These are phyloP conservation scores for Polygonum aviculare DNA, from an alignment of 148 eudicot genomes.

Conservation along the genomic window DNA sequence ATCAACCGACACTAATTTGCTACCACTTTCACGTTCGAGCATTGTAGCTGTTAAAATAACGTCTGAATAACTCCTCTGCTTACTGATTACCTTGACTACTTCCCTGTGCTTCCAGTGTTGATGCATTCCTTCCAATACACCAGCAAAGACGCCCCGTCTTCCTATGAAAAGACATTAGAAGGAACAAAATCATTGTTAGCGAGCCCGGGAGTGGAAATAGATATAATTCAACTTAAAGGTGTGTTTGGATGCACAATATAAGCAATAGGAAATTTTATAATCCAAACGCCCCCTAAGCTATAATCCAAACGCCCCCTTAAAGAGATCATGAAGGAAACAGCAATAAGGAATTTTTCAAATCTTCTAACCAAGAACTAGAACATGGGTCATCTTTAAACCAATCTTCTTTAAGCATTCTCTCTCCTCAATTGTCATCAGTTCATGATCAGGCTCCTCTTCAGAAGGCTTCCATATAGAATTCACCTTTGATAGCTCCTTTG, in stretches of 20 bases:
- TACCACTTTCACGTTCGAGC: constrained; percentile 77
- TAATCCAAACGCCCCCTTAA: not conserved
- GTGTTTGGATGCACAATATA: no score
- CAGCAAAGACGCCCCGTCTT: constrained; percentile 84
- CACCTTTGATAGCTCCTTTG: constrained; percentile 34
- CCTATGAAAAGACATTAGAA: constrained; percentile 29
- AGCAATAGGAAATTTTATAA: no score
- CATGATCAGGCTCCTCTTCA: constrained; percentile 57
- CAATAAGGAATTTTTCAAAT: not conserved
- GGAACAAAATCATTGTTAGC: not conserved
- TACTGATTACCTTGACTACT: constrained; percentile 73
- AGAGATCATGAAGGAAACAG: not conserved
- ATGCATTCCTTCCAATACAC: constrained; percentile 85
- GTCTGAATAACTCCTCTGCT: constrained; percentile 53
- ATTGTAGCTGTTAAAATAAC: constrained; percentile 59
- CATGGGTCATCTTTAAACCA: constrained; percentile 53
- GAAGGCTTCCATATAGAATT: constrained; percentile 47
- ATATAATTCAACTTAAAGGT: not conserved
- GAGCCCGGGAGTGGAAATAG: not conserved
- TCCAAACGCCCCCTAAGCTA: not conserved
- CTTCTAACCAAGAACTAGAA: constrained; percentile 63
- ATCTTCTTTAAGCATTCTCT: constrained; percentile 66
- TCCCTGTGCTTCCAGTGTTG: constrained; percentile 99
- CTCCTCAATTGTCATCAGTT: constrained; percentile 78
- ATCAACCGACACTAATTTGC: constrained; percentile 60